These are phyloP conservation scores for Chaetothyriales sp. DNA, from an alignment of 2,329 filamentous ascomycete genomes.

Conservation along the genomic window DNA sequence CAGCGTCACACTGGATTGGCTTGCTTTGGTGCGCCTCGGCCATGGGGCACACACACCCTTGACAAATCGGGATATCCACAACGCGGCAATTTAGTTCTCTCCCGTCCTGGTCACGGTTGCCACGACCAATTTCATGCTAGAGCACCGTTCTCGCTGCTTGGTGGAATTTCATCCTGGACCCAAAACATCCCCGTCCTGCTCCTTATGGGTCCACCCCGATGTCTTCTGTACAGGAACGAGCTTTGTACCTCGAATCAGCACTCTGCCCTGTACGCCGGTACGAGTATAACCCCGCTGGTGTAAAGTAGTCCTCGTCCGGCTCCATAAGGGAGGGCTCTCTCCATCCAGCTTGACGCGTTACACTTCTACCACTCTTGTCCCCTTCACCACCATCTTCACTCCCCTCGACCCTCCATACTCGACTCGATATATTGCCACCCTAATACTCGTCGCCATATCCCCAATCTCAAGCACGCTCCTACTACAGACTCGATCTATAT, in stretches of 20 bases:
- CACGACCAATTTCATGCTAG: not conserved
- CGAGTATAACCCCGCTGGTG: slow-evolving; percentile 1
- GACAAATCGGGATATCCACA: not conserved
- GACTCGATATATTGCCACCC: not conserved
- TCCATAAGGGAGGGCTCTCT: not conserved
- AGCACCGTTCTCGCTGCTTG: not conserved
- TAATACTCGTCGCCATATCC: not conserved
- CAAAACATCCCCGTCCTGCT: not conserved
- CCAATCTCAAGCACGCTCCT: not conserved
- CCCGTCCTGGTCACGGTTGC: not conserved
- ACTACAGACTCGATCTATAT: not conserved
- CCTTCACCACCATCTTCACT: not conserved
- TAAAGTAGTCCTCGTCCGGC: not conserved
- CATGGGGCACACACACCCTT: not conserved
- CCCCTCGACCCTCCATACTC: not conserved
- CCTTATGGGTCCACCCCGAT: not conserved
- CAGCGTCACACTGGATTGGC: not conserved
- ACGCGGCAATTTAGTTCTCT: not conserved
- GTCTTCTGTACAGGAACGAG: not conserved
- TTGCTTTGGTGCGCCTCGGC: not conserved
- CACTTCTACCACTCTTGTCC: not conserved
- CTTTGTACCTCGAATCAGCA: not conserved
- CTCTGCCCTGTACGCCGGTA: not conserved
- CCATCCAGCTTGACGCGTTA: not conserved
- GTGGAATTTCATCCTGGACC: not conserved